Percentiles rank a stretch among this genome's conserved stretches.
phyloP scores from a whole-genome alignment of 768 basidiomycete species.

The Xerocomellus amylosporus region DNA sequence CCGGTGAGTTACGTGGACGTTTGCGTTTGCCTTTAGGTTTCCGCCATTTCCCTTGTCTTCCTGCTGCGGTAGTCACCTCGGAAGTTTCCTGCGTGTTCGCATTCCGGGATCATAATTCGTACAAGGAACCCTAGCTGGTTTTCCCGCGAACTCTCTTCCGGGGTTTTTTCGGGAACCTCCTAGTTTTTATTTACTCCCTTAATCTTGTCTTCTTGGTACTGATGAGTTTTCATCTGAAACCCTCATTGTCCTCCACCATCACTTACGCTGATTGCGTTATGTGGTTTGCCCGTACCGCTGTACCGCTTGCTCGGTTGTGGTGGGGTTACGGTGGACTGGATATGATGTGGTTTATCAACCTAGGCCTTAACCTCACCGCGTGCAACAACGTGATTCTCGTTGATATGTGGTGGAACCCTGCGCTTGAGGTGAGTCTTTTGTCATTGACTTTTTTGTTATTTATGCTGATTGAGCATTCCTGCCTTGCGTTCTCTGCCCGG shows the following conservation, averaged over 20 bases:
- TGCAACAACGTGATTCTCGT: conserved; percentile 94
- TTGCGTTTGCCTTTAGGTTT: background rate
- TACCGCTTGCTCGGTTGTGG: conserved; percentile 1
- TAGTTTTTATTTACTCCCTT: background rate
- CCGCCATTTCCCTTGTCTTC: background rate
- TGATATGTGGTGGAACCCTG: conserved; percentile 96
- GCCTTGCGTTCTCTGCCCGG: background rate
- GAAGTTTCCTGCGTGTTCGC: background rate
- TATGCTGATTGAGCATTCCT: conserved; percentile 7
- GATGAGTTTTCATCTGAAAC: conserved; percentile 10
- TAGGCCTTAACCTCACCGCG: conserved; percentile 85
- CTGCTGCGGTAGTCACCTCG: too few species aligned
- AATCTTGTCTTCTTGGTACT: conserved; percentile 1
- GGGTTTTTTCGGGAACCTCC: background rate
- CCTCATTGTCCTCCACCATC: background rate
- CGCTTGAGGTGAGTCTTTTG: conserved; percentile 58
- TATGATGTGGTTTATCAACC: conserved; percentile 4
- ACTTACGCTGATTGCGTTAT: background rate
- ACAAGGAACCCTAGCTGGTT: too few species aligned
- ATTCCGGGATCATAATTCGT: background rate
- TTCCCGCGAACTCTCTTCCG: conserved; percentile 1
- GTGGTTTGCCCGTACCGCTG: background rate
- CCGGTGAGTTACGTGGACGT: conserved; percentile 49
- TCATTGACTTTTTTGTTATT: background rate
- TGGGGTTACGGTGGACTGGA: background rate